Evolutionary conservation across 140 eudicot genomes (phyloP).

Genomic region (Bidens hawaiensis): DNA sequence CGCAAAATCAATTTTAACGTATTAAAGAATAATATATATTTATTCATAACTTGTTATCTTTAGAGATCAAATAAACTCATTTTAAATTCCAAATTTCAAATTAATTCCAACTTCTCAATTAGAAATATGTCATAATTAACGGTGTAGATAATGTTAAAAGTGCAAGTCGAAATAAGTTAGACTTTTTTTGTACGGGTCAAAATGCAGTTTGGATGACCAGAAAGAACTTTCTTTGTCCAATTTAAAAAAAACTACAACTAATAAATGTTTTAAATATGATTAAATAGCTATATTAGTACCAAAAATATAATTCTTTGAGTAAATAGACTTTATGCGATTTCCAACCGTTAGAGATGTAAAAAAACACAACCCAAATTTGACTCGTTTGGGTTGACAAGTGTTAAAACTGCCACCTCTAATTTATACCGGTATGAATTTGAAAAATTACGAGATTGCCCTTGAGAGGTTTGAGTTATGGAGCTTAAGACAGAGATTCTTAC

Average conservation of each 20-base stretch:
- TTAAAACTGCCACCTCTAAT: neutral
- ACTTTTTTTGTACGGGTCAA: neutral
- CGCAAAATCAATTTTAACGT: neutral
- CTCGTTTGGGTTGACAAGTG: no score
- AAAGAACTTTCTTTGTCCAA: neutral
- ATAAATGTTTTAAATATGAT: neutral
- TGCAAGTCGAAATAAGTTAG: neutral
- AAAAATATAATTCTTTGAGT: no score
- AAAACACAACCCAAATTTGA: no score
- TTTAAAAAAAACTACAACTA: neutral
- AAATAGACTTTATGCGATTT: neutral
- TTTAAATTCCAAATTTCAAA: neutral
- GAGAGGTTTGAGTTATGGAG: neutral
- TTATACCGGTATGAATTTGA: neutral
- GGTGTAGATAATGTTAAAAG: no score
- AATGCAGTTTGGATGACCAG: neutral
- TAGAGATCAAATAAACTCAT: neutral
- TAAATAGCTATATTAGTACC: neutral
- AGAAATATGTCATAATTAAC: neutral
- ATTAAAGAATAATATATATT: neutral
- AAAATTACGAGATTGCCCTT: neutral
- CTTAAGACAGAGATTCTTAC: slow-evolving; percentile 39
- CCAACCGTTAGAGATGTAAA: no score
- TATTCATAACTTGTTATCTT: neutral
- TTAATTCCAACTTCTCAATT: neutral